These are phyloP conservation scores for thale cress (Arabidopsis thaliana) DNA, from an alignment of 345 rosid genomes.

Conservation along the genomic window TAIR10.1 NC_003074.8:21356501-21357000, in stretches of 20 bases:
- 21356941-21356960: slow-evolving; percentile 20
- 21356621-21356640: slow-evolving; percentile 94
- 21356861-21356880: not conserved
- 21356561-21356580: slow-evolving; percentile 48
- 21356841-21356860: slow-evolving; percentile 10
- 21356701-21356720: slow-evolving; percentile 95
- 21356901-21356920: slow-evolving; percentile 21
- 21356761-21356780: slow-evolving; percentile 72
- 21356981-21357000: slow-evolving; percentile 17
- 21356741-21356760: slow-evolving; percentile 84
- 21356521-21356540: not conserved
- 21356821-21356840: slow-evolving; percentile 1
- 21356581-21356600: slow-evolving; percentile 63
- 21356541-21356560: slow-evolving; percentile 32
- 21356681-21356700: slow-evolving; percentile 99
- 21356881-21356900: slow-evolving; percentile 7
- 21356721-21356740: slow-evolving; percentile 95
- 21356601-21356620: slow-evolving; percentile 93
- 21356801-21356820: slow-evolving; percentile 10
- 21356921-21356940: slow-evolving; percentile 11
- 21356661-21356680: slow-evolving; percentile 96
- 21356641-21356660: slow-evolving; percentile 99
- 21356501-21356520: slow-evolving; percentile 6
- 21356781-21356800: slow-evolving; percentile 7
- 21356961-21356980: slow-evolving; percentile 22